phyloP scores from a whole-genome alignment of 345 rosid genomes.

The Clausena lansium region DNA sequence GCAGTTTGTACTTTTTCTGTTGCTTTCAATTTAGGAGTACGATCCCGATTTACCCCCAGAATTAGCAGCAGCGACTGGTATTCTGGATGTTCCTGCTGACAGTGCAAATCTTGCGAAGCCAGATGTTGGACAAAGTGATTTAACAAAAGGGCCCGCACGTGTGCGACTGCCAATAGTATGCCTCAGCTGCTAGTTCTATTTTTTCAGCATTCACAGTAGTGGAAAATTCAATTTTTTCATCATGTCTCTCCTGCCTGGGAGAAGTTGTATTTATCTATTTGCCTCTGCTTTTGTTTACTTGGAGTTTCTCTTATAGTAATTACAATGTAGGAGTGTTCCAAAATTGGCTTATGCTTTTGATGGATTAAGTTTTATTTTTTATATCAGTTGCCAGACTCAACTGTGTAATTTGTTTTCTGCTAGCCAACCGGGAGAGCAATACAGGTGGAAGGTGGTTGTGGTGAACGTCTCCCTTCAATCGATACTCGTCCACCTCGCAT shows the following conservation, averaged over 20 bases:
- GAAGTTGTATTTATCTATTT: not conserved
- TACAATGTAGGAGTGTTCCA: not conserved
- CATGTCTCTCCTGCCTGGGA: not conserved
- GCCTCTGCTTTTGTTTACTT: not conserved
- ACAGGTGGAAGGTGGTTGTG: conserved; percentile 89
- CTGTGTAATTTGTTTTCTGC: conserved; percentile 16
- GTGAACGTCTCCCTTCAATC: conserved; percentile 86
- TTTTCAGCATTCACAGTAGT: not conserved
- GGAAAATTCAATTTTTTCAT: not conserved
- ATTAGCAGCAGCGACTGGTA: conserved; percentile 91
- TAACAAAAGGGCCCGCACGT: conserved; percentile 55
- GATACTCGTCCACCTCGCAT: conserved; percentile 85
- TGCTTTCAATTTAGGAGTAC: conserved; percentile 55
- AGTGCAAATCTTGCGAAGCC: conserved; percentile 54
- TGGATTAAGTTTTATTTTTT: conserved; percentile 6
- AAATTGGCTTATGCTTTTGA: conserved; percentile 3
- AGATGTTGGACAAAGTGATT: conserved; percentile 59
- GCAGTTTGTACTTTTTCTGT: conserved; percentile 4
- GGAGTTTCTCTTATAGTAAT: not conserved
- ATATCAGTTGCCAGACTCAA: conserved; percentile 11
- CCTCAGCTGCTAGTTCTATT: conserved; percentile 20
- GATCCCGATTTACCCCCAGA: conserved; percentile 99
- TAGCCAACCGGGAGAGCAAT: conserved; percentile 99
- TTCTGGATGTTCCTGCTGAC: conserved; percentile 59
- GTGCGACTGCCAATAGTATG: conserved; percentile 82